Evolutionary conservation across 2,329 filamentous ascomycete genomes (phyloP), one percentile per base, ranked within the genome.

Genomic region (Penicillium sp.): DNA sequence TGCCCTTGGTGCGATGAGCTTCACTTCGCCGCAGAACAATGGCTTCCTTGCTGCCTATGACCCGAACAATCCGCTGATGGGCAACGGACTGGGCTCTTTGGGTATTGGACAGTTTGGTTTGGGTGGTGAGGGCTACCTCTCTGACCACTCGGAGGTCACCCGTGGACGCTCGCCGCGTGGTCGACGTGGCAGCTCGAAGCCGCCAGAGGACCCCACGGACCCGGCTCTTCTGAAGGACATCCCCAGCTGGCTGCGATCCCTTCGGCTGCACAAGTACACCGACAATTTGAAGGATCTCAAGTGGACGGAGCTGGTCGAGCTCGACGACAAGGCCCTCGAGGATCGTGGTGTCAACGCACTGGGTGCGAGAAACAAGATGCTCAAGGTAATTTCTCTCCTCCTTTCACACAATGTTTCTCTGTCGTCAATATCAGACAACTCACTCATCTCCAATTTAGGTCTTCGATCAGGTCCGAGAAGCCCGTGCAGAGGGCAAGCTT

Each of bases 281-380:
- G 95, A 99, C 69, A 96, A 98, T 70, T 81, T 99, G 65, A 99
- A 98, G 80, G 94, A 98, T 73, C 87, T 98, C 83, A 93, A 95
- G 72, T 99, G 95, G 95, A 91, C 89, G 30, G 95, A 99, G 57
- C 80, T 99, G 69, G 83, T 99, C 62, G 91, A 95, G 77, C 82
- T 99, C 69, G 92, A 97, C 71, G 95, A 99, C 69, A 93, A 93
- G 74, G 93, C 92, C 52, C 82, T 99, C 65, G 94, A 98, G 79
- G 91, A 92, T 28, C 89, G 92, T 55, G 95, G 95, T 53, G 95
- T 99, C 35, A 97, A 97, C 76, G 95, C 95, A 57, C 85, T 98
- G 59, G 95, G 95, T 70, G 95, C 95, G 19, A 85, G 95, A 69
- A 90, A 94, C 75, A 99, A 99, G 85, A 96, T 99, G 92, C 82